Evolutionary conservation across 2,329 filamentous ascomycete genomes (phyloP).

Genomic region (Drechslerella dactyloides): DNA sequence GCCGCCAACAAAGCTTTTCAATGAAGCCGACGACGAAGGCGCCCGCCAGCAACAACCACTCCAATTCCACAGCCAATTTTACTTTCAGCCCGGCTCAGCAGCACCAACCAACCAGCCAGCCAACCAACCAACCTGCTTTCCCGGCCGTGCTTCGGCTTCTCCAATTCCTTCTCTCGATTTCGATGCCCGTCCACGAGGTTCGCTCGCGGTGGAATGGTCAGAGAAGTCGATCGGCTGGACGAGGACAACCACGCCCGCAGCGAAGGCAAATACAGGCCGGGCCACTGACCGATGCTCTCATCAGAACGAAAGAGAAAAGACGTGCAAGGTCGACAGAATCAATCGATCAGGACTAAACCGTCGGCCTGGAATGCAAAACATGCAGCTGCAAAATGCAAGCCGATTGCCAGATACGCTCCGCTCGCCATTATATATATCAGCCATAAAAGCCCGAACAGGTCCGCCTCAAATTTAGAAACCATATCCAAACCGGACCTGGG

Average conservation of each 20-base stretch:
- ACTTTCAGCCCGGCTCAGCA: not conserved
- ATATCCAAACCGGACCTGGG: conserved; percentile 6
- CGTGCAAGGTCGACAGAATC: conserved; percentile 3
- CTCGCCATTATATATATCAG: conserved; percentile 19
- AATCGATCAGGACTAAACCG: conserved; percentile 1
- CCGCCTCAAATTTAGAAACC: conserved; percentile 45
- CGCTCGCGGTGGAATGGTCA: not conserved
- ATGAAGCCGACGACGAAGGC: not conserved
- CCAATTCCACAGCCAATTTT: not conserved
- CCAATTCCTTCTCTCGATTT: conserved; percentile 2
- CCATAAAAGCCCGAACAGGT: conserved; percentile 35
- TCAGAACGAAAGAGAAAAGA: conserved; percentile 13
- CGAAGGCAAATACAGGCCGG: not conserved
- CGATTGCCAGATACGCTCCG: conserved; percentile 2
- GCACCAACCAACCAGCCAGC: not conserved
- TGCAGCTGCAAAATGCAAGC: conserved; percentile 32
- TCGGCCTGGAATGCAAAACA: conserved; percentile 25
- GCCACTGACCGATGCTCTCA: not conserved
- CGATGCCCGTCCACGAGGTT: not conserved
- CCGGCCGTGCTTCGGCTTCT: too few relatives aligned
- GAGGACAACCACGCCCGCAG: not conserved
- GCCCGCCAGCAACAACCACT: not conserved
- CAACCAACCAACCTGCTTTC: not conserved
- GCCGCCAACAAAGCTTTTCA: not conserved
- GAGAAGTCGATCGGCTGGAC: not conserved